Evolutionary conservation across 208 protist species (phyloP), one percentile per base, ranked within the genome.

Genomic region (Trypanosoma boissoni): DNA sequence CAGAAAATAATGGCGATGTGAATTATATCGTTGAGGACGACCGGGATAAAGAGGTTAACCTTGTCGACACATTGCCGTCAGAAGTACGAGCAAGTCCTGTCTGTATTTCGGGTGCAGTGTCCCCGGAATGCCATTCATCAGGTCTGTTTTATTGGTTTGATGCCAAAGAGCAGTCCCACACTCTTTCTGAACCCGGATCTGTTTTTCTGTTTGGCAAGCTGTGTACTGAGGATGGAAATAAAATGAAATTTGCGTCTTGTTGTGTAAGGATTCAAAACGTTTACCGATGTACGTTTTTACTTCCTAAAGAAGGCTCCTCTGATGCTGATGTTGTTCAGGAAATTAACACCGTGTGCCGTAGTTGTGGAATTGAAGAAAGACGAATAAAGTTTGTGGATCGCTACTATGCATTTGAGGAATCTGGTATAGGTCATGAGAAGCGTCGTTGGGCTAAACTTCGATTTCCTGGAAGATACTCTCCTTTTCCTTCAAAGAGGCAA

Each of bases 351-450:
- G 51, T 95, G 16, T 90, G 89, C 59, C 67, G 70, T 12, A 67
- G 48, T 5, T 72, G 84, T 53, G 72, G 80, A 10, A 94, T 96
- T 56, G 69, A 80, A 54, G 70, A 91, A 60, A 76, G 80, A 9
- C 73, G 74, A 29, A 71, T 96, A 46, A 97, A 97, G 60, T 85
- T 93, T 71, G 87, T 94, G 26, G 75, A 97, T 36, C 75, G 89
- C 0, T 96, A 95, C 69, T 98, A 98, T 68, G 83, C 85, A 1
- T 98, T 98, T 75, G 95, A 97, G 54, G 74, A 91, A 44, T 57
- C 58, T 2, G 72, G 45, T 10, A 76, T 97, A 37, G 91, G 86
- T 12, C 74, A 68, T 20, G 89, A 95, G 29, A 86, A 90, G 60
- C 72, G 56, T 37, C 54, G 72, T 29, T 98, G 93, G 88, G 77